Conservation (phyloP, 371 early-diverging fungal species). For the Zychaea mexicana region DNA sequence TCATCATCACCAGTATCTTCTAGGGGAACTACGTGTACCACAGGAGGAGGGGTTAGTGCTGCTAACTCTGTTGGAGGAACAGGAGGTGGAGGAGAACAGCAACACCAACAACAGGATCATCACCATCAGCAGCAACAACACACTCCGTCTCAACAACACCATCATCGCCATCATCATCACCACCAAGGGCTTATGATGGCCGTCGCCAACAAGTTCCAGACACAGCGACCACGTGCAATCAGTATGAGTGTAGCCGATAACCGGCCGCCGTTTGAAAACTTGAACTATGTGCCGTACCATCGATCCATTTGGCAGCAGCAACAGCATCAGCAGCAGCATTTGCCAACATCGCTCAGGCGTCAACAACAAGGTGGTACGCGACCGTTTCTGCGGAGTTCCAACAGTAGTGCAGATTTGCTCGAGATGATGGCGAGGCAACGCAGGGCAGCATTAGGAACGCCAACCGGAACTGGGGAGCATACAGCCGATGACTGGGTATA, state of each 20-base stretch:
- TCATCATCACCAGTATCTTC: neutral
- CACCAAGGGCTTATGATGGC: conserved; percentile 24
- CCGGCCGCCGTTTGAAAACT: conserved; percentile 2
- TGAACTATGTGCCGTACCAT: conserved; percentile 42
- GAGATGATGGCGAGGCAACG: conserved; percentile 40
- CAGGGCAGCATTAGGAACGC: conserved; percentile 7
- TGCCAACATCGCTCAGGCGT: conserved; percentile 1
- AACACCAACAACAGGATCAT: too few relatives aligned
- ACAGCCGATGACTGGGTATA: conserved; percentile 9
- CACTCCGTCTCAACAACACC: too few relatives aligned
- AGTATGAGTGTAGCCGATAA: conserved; percentile 25
- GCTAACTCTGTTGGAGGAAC: too few relatives aligned
- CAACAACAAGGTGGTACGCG: conserved; percentile 6
- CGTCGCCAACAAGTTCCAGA: conserved; percentile 10
- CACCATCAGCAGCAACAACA: too few relatives aligned
- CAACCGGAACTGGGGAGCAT: neutral
- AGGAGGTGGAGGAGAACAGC: too few relatives aligned
- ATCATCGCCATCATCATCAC: neutral
- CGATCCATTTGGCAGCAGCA: conserved; percentile 23
- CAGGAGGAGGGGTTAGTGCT: too few relatives aligned
- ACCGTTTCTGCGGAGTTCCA: conserved; percentile 30
- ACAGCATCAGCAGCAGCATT: neutral
- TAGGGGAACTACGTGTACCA: too few relatives aligned
- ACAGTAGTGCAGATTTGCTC: conserved; percentile 43
- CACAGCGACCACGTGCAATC: conserved; percentile 29